These are phyloP conservation scores for Puccinia polysora DNA, from an alignment of 1,284 basidiomycete genomes.

Conservation along the genomic window DNA sequence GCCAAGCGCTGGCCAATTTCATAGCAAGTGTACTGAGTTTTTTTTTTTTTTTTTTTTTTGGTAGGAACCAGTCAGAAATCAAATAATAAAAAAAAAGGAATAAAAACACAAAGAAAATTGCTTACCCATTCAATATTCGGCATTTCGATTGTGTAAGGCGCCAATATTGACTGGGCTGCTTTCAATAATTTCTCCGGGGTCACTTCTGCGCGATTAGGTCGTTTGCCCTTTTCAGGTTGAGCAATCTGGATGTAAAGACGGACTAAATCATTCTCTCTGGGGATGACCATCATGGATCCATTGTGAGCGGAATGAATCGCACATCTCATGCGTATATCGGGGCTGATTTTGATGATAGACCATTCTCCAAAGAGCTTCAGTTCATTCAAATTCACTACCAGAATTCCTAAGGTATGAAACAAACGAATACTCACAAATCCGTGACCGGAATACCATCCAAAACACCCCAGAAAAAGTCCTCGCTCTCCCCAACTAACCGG, in stretches of 20 bases:
- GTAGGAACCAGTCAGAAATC: neutral
- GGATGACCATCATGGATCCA: constrained; percentile 66
- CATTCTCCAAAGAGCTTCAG: neutral
- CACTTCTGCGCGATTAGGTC: constrained; percentile 60
- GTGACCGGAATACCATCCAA: constrained; percentile 40
- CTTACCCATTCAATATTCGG: constrained; percentile 71
- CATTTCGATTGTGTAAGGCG: constrained; percentile 64
- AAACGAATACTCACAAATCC: constrained; percentile 41
- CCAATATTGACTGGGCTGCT: constrained; percentile 63
- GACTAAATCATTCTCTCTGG: constrained; percentile 63
- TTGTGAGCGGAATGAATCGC: constrained; percentile 65
- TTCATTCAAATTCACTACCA: no score
- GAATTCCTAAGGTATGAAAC: no score
- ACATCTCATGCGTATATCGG: constrained; percentile 69
- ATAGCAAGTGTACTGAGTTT: constrained; percentile 43
- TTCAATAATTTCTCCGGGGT: constrained; percentile 63
- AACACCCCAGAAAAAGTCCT: constrained; percentile 43
- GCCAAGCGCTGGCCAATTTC: constrained; percentile 70
- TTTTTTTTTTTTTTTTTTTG: no score
- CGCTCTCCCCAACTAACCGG: constrained; percentile 65
- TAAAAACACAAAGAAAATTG: constrained; percentile 52
- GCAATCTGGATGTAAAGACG: constrained; percentile 71
- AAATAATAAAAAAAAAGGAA: constrained; percentile 17
- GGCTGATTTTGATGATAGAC: constrained; percentile 51
- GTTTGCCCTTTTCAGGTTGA: constrained; percentile 50